These are phyloP conservation scores for Arachis hypogaea DNA, from an alignment of 306 rosid genomes.

Conservation along the genomic window DNA sequence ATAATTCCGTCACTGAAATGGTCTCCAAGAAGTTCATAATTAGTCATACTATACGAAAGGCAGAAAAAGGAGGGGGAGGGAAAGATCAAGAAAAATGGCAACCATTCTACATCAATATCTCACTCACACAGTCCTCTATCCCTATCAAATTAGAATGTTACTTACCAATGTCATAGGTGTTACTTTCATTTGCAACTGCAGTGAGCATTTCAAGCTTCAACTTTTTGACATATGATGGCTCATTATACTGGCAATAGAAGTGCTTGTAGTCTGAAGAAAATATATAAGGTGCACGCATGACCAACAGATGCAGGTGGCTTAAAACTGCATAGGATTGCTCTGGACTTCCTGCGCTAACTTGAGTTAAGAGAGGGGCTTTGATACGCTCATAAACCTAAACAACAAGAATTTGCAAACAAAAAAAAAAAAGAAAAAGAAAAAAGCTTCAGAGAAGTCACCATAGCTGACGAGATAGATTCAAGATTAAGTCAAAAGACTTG, in stretches of 20 bases:
- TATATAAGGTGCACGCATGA: slow-evolving; percentile 97
- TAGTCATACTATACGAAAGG: slow-evolving; percentile 22
- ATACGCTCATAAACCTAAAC: slow-evolving; percentile 94
- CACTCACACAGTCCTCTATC: slow-evolving; percentile 14
- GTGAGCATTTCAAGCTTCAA: slow-evolving; percentile 99
- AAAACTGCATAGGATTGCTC: slow-evolving; percentile 97
- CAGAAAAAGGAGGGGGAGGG: not conserved
- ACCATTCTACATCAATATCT: slow-evolving; percentile 23
- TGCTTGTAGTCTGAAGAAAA: slow-evolving; percentile 94
- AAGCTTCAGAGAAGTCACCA: slow-evolving; percentile 29
- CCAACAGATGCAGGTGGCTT: slow-evolving; percentile 96
- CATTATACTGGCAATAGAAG: slow-evolving; percentile 98
- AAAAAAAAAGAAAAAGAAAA: slow-evolving; percentile 27
- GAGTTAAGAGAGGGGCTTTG: slow-evolving; percentile 95
- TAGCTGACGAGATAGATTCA: slow-evolving; percentile 21
- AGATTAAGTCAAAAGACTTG: slow-evolving; percentile 28
- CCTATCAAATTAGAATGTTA: slow-evolving; percentile 23
- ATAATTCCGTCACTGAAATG: slow-evolving; percentile 90
- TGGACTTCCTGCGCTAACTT: slow-evolving; percentile 99
- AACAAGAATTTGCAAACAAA: slow-evolving; percentile 40
- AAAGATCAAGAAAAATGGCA: not conserved
- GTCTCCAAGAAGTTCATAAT: slow-evolving; percentile 41
- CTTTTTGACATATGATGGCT: slow-evolving; percentile 97
- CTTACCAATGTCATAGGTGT: slow-evolving; percentile 96
- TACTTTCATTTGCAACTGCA: slow-evolving; percentile 97